Base-by-base conservation (phyloP, 1,284 basidiomycete species). In the Mycosarcoma mackinlayi region DNA sequence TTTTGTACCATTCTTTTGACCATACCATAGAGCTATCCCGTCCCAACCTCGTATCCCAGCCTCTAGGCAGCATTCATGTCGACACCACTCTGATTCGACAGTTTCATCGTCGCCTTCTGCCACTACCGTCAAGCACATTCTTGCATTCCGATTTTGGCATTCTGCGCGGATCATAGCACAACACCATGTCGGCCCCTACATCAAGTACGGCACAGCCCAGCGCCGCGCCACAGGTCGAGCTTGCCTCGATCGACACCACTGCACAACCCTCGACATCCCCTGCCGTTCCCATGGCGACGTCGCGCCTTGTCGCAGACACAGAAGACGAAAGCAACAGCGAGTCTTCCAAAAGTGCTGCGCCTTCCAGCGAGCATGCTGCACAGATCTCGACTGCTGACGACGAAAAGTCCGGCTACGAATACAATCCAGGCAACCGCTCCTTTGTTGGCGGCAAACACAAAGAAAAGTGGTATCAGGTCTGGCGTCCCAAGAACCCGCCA, bases 391-490 rank as follows among this genome's bases (percentile, higher is more conserved):
- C 45, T 2, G 18, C 52, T 33, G 46, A 3, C 23, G 49, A 59
- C 3, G 60, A 64, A 30, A 66, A 65, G 58, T 54, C 58, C n/a
- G 64, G 54, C 40, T 76, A 56, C 55, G 57, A 55, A 11, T 71
- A 78, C 65, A 73, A 76, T 21, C 75, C 72, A 3, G 80, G 80
- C 28, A 46, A 65, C 18, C 72, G 78, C 55, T 65, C 63, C 37
- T 71, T 77, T 16, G 48, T 44, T 9, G 69, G 73, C 14, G 68
- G 67, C 6, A 68, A 71, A 51, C 62, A 73, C 47, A 75, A 75
- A 48, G 42, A 82, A 44, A 75, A 77, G 38, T 81, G 76, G 72
- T 82, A 72, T 46, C 78, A 82, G 47, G 42, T 81, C 18, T 81
- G 79, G 79, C 67, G 77, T 28, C 77, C 67, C 37, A 77, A 75